Percentiles rank a stretch among this genome's conserved stretches.
These are phyloP conservation scores for Termitomyces sp. DNA, from an alignment of 768 basidiomycete genomes.

Conservation along the genomic window DNA sequence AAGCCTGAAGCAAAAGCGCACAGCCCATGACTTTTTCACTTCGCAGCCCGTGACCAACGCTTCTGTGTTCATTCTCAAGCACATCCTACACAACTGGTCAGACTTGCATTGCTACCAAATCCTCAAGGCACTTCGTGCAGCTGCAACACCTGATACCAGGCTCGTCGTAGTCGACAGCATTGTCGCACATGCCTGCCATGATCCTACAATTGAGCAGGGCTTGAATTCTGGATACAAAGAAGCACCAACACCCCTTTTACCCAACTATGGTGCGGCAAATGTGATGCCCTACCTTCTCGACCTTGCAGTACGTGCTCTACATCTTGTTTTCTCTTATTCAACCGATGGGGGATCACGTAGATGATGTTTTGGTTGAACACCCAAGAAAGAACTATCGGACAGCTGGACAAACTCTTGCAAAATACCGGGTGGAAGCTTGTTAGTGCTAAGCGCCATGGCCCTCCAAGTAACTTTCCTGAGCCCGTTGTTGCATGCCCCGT, in stretches of 20 bases:
- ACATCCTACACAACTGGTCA: conserved; percentile 35
- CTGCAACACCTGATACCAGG: conserved; percentile 25
- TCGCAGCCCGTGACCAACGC: conserved; percentile 29
- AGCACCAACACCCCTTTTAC: conserved; percentile 3
- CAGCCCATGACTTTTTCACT: conserved; percentile 31
- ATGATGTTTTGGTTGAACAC: conserved; percentile 11
- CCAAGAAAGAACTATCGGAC: conserved; percentile 6
- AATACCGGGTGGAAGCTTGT: conserved; percentile 7
- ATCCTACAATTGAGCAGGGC: background rate
- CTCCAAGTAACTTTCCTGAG: conserved; percentile 7
- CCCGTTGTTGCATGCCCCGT: conserved; percentile 8
- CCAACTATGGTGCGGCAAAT: too few species aligned
- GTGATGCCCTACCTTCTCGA: background rate
- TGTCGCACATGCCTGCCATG: conserved; percentile 22
- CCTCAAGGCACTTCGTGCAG: conserved; percentile 26
- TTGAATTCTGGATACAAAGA: background rate
- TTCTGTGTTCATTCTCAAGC: conserved; percentile 28
- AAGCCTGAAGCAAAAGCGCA: background rate
- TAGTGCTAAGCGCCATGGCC: background rate
- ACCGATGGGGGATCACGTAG: background rate
- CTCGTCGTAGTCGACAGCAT: conserved; percentile 33
- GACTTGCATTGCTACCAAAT: conserved; percentile 24
- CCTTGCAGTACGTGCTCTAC: background rate
- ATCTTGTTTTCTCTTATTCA: background rate
- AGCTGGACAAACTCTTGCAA: conserved; percentile 1